Evolutionary conservation across 2,329 filamentous ascomycete species (phyloP), one percentile per base, ranked within the genome.

Genomic region (Helminthosporium solani): DNA sequence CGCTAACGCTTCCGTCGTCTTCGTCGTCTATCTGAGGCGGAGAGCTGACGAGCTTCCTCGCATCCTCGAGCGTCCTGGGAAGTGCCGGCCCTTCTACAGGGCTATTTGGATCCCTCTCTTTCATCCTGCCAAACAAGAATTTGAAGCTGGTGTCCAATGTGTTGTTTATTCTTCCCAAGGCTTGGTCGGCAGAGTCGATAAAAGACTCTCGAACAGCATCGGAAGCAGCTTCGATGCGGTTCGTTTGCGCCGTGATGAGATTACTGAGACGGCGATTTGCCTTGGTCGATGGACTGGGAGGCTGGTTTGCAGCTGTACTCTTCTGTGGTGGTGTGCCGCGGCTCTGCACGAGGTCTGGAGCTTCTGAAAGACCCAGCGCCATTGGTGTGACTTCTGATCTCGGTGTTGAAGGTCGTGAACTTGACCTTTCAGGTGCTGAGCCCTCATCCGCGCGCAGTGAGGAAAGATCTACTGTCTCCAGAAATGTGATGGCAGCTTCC

Each of bases 381-480:
- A 75, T 74, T 3, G 69, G 66, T 1, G 67, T 71, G 4, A 74
- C 54, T 37, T 69, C 63, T 12, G 58, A 54, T 42, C 63, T 61
- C 12, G 70, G 73, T 14, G 75, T 80, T 7, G 73, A 74, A 1
- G 80, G 74, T 18, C 73, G 78, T 57, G 51, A 74, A 25, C 58
- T 64, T 9, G 64, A 59, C 54, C 86, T 90, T 15, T 76, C 70
- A 8, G 86, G 50, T 9, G 36, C 38, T 85, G 0, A 87, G 84
- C 78, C 72, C 67, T 95, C 90, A 54, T 96, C 88, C 5, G 86
- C 86, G 42, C 90, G 83, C 6, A 99, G 75, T 20, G 88, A 96
- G 6, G 91, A 88, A 19, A 99, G 78, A 67, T 99, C 94, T 21
- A 99, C 94, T 0, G 91, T 97, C 63, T 97, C 88, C 12, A 99